Evolutionary conservation across 2,329 filamentous ascomycete genomes (phyloP), one percentile per base, ranked within the genome.

Genomic region (Purpureocillium takamizusanense): DNA sequence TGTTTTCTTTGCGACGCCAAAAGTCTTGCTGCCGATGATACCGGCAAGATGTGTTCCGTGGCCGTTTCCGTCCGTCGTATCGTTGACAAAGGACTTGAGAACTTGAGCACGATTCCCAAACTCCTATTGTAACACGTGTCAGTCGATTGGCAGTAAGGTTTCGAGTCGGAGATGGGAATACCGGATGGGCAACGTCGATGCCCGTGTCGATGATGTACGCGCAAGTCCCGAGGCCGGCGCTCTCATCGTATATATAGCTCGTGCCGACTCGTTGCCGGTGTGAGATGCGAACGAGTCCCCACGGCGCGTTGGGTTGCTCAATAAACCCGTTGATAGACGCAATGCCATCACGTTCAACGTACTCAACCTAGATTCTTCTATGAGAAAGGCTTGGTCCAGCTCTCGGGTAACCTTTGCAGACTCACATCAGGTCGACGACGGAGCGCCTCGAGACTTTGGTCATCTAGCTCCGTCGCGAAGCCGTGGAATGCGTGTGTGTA

Each of bases 151-250:
- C n/a, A n/a, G n/a, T n/a, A n/a, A n/a, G n/a, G n/a, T n/a, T n/a
- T n/a, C n/a, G n/a, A n/a, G n/a, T n/a, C n/a, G n/a, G n/a, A n/a
- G 21, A 59, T 36, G 49, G 53, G 41, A 25, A 60, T 59, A 46
- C 58, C 7, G 44, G 42, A 44, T 62, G 59, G 3, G 47, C 46
- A 2, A 46, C 15, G 18, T 42, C 49, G 42, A 63, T 60, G 10
- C 63, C 63, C 10, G 62, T 60, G 47, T 67, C 63, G 33, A 67
- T 55, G 25, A 66, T 54, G 42, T 66, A 66, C n/a, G 56, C 55
- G 15, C 53, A 64, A 3, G 56, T 55, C 9, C 53, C 58, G 33
- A 48, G 44, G 18, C 58, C 62, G 1, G 57, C 54, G 11, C 43
- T 51, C 1, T 48, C 46, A 36, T 61, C 55, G 39, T 55, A 60